Base-by-base conservation (phyloP, 768 basidiomycete species). In the Mrakia frigida region DNA sequence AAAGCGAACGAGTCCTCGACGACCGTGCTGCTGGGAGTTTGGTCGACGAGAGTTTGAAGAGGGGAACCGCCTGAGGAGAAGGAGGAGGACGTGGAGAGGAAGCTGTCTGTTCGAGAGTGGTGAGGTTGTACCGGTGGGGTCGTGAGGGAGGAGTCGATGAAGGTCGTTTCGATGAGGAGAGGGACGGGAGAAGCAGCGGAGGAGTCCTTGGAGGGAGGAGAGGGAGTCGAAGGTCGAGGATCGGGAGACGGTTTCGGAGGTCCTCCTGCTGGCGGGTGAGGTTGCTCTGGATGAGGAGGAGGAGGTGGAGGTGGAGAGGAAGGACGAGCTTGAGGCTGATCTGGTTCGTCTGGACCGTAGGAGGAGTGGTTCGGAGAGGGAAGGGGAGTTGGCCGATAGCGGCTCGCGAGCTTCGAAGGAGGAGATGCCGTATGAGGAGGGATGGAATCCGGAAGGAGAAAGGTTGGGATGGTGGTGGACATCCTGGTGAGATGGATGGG, bases 1-100 rank as follows among this genome's bases (percentile, higher is more conserved):
- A 18, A n/a, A 1, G 11, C 28, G 50, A 52, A 18, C 9, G 50
- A 18, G 28, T 56, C 10, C 13, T 23, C 1, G 37, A 5, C 18
- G 65, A 37, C 16, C 33, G 65, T 9, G 39, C 31, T 6, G 25
- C 6, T 25, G 25, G 18, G 21, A 6, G 25, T 21, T 23, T 2
- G 65, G 39, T 39, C 46, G 46, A 50, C 46, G 46, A 50, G 46
- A 18, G 46, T 2, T 50, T 50, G 46, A 50, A 50, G 65, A 13
- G 65, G 65, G 10, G 65, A 39, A 7, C 65, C 65, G 35, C 65
- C 65, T 5, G 65, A 68, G 6, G 65, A 68, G 65, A 68, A 68
- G 35, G 37, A 39, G 37, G 37, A 39, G 25, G 65, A 68, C 39
- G 65, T 68, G 18, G 65, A 68, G 16, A 68, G 65, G 25, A 25